These are phyloP conservation scores for Eimeria brunetti DNA, from an alignment of 169 alveolate genomes.

Conservation along the genomic window DNA sequence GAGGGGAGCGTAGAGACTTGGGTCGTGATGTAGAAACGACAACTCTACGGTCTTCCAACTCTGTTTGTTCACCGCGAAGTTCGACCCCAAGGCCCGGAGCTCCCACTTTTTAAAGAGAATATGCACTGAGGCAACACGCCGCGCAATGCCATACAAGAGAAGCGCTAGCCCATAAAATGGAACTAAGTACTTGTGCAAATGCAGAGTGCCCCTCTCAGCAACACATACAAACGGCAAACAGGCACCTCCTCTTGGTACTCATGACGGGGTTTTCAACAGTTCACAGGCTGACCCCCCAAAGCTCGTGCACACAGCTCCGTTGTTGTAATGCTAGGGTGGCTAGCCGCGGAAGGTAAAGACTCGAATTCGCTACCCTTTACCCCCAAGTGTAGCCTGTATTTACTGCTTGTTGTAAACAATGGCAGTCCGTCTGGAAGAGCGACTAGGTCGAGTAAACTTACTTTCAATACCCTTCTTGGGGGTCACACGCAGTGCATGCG, in stretches of 20 bases:
- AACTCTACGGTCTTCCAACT: slow-evolving; percentile 80
- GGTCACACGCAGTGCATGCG: slow-evolving; percentile 77
- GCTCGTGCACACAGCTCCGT: background rate
- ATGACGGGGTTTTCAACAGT: background rate
- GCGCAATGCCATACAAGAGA: background rate
- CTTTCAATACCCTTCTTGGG: slow-evolving; percentile 74
- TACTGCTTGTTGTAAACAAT: background rate
- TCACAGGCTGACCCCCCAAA: background rate
- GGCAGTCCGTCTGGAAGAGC: too few species aligned
- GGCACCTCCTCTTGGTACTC: background rate
- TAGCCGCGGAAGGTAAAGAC: too few species aligned
- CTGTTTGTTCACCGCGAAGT: slow-evolving; percentile 65
- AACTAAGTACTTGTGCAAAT: background rate
- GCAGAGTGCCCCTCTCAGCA: background rate
- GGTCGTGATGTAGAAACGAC: slow-evolving; percentile 78
- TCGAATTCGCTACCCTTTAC: background rate
- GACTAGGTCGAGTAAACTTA: background rate
- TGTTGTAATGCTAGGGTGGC: background rate
- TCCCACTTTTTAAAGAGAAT: slow-evolving; percentile 82
- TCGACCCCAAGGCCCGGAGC: slow-evolving; percentile 80
- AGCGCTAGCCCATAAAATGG: background rate
- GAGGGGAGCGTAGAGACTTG: slow-evolving; percentile 33
- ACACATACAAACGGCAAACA: background rate
- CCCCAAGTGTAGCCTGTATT: background rate
- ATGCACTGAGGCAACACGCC: slow-evolving; percentile 70